Evolutionary conservation across 345 rosid genomes (phyloP).

Genomic region (Theobroma cacao): DNA sequence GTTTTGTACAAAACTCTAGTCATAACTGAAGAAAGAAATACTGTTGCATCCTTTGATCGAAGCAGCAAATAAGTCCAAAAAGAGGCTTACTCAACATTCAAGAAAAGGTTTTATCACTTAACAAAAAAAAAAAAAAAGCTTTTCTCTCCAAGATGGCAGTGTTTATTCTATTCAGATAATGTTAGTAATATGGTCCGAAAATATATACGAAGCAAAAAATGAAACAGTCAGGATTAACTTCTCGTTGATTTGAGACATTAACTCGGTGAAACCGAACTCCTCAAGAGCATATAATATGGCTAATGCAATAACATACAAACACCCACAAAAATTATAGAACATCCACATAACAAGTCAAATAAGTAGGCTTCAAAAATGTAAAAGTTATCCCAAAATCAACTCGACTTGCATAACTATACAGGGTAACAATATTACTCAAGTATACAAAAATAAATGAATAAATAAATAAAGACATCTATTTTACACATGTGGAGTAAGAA

Average conservation of each 20-base stretch:
- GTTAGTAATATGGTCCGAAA: not conserved
- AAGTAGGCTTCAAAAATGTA: not conserved
- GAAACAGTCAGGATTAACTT: not conserved
- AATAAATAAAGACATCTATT: not conserved
- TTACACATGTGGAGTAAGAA: not conserved
- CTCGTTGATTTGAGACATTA: too few relatives aligned
- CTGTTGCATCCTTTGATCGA: not conserved
- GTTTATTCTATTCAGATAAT: not conserved
- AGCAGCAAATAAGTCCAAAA: not conserved
- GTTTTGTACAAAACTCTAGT: not conserved
- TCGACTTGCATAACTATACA: not conserved
- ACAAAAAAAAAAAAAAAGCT: too few relatives aligned
- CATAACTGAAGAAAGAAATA: not conserved
- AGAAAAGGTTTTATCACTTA: not conserved
- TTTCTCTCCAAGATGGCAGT: not conserved
- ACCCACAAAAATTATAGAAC: not conserved
- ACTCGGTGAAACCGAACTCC: not conserved
- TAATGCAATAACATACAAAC: not conserved
- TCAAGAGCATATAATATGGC: not conserved
- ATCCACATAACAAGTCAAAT: not conserved
- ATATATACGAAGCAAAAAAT: not conserved
- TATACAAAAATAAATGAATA: not conserved
- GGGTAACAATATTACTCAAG: not conserved
- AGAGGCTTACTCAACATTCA: not conserved
- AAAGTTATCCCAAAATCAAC: not conserved